A percentile compares a stretch with the other conserved stretches of the same genome.
Conservation (phyloP, 2,329 filamentous ascomycete species). For the Sporothrix brunneoviolacea region DNA sequence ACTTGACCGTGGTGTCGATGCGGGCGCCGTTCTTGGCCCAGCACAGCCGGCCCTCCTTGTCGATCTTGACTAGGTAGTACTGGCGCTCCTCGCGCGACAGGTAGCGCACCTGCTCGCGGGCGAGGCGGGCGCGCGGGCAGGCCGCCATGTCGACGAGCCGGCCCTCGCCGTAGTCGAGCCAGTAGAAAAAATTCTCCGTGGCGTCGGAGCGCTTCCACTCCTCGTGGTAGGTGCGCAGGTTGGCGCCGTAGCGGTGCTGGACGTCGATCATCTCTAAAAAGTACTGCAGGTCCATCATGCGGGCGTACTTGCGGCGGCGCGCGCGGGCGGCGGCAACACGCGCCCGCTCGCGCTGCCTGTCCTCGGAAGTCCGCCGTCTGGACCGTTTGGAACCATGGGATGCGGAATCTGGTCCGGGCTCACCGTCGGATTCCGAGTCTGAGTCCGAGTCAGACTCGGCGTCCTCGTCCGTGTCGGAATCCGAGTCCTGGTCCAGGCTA, state of each 20-base stretch:
- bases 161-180: constrained; percentile 79
- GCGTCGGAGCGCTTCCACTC: constrained; percentile 75
- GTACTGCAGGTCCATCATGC: constrained; percentile 79
- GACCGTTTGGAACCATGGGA: too few relatives aligned
- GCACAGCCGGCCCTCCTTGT: constrained; percentile 66
- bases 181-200: constrained; percentile 87
- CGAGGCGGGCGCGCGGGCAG: constrained; percentile 67
- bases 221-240: constrained; percentile 72
- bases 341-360: constrained; percentile 33
- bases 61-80: constrained; percentile 73
- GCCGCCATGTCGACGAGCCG: constrained; percentile 60
- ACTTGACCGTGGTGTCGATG: constrained; percentile 70
- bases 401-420: too few relatives aligned
- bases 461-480: constrained; percentile 21
- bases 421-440: neutral
- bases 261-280: constrained; percentile 79
- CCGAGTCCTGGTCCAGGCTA: constrained; percentile 39
- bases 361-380: constrained; percentile 20
- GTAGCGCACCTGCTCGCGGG: constrained; percentile 76
- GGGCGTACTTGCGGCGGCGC: constrained; percentile 58
- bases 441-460: neutral
- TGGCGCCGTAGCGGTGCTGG: constrained; percentile 83
- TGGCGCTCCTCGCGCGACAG: constrained; percentile 74
- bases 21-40: constrained; percentile 78
- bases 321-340: constrained; percentile 44